phyloP scores from a whole-genome alignment of 2,329 filamentous ascomycete species.

The Exophiala xenobiotica region DNA sequence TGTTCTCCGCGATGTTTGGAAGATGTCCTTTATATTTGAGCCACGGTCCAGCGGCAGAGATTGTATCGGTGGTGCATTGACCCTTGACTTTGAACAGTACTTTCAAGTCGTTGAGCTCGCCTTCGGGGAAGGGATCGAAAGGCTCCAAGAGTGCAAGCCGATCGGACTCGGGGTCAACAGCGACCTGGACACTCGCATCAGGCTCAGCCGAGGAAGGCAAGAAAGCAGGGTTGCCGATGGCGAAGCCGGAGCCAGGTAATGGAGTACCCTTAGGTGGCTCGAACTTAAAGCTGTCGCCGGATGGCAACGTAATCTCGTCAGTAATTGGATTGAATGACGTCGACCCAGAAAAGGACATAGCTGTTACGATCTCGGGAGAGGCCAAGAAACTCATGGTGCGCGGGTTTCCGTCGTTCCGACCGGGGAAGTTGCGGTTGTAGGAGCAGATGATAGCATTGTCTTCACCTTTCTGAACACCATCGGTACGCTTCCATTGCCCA shows the following conservation, averaged over 20 bases:
- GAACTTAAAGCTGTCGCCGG: constrained; percentile 82
- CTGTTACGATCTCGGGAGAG: constrained; percentile 93
- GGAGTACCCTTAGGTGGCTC: constrained; percentile 64
- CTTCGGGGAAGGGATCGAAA: constrained; percentile 76
- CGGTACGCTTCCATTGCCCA: constrained; percentile 91
- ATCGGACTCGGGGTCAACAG: constrained; percentile 81
- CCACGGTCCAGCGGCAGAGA: constrained; percentile 95
- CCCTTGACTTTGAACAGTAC: constrained; percentile 96
- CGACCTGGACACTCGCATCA: constrained; percentile 68
- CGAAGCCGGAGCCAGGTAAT: constrained; percentile 72
- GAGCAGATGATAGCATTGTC: constrained; percentile 93
- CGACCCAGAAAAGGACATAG: constrained; percentile 86
- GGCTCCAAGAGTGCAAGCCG: constrained; percentile 89
- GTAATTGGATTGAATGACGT: constrained; percentile 97
- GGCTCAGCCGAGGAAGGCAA: constrained; percentile 70
- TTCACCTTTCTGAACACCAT: constrained; percentile 79
- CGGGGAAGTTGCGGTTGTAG: constrained; percentile 98
- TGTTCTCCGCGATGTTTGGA: constrained; percentile 97
- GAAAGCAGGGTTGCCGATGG: constrained; percentile 72
- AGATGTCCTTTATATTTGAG: constrained; percentile 99
- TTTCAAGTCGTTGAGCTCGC: constrained; percentile 72
- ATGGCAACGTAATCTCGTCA: constrained; percentile 75
- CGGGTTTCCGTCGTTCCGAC: constrained; percentile 93
- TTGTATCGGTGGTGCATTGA: constrained; percentile 98
- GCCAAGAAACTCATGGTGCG: constrained; percentile 99